Conservation (phyloP, 495 filamentous ascomycete genomes). For the Xylaria scruposa region DNA sequence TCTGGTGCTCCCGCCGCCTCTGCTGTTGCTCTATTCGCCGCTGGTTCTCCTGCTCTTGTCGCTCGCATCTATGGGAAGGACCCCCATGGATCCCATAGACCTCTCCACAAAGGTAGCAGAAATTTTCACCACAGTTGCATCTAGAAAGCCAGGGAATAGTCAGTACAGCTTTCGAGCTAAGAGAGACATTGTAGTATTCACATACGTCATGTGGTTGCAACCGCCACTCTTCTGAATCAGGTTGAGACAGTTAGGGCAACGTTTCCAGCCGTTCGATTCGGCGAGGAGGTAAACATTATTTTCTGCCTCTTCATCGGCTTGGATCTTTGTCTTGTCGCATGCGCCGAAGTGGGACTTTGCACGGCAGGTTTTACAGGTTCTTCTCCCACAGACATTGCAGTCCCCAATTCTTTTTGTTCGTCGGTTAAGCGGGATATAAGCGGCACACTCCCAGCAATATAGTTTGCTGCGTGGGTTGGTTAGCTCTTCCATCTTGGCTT, state of each 20-base stretch:
- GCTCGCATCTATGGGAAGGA: not conserved
- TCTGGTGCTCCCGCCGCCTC: not conserved
- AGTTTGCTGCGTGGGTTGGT: not conserved
- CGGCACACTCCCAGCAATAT: constrained; percentile 22
- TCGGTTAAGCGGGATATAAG: not conserved
- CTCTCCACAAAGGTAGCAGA: constrained; percentile 18
- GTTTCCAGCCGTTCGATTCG: constrained; percentile 20
- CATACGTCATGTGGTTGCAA: constrained; percentile 23
- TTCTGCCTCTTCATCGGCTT: not conserved
- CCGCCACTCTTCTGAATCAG: constrained; percentile 18
- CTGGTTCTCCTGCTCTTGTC: not conserved
- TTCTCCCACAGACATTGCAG: constrained; percentile 12
- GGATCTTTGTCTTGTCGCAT: not conserved
- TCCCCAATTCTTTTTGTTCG: not conserved
- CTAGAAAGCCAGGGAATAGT: not conserved
- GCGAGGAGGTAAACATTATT: not conserved
- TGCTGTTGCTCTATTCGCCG: not conserved
- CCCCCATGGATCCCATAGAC: too few species aligned
- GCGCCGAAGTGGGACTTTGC: constrained; percentile 19
- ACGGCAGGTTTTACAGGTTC: constrained; percentile 23
- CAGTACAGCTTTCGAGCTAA: not conserved
- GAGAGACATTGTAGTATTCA: not conserved
- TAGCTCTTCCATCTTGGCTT: constrained; percentile 8
- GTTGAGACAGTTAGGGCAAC: constrained; percentile 23
- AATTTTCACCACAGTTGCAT: not conserved